Evolutionary conservation across 305 asterid species (phyloP), one percentile per base, ranked within the genome.

Genomic region (Galium porrigens): DNA sequence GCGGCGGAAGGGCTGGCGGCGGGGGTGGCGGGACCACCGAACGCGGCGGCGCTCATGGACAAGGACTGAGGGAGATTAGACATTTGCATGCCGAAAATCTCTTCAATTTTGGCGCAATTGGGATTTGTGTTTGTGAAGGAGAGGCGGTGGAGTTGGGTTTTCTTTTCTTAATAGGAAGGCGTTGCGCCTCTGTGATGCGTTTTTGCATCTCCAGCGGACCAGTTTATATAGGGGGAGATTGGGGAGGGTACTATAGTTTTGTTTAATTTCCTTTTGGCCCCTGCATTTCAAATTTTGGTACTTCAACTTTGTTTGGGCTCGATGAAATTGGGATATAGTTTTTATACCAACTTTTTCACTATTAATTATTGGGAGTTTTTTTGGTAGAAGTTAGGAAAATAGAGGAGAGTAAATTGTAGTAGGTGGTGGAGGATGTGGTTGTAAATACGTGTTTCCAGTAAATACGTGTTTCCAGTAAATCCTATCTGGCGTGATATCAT

Each of bases 31-130:
- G 67, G 58, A 12, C 73, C 80, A 27, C 71, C 81, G 55, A 66
- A 73, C 41, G 74, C 68, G 18, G 75, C 78, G 18, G 72, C 73
- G 68, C 55, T 67, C 57, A 76, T 69, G 14, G 80, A 72, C 34
- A 73, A 71, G 27, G 74, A 49, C 60, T 65, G 75, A 1, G 77
- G 73, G 46, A 76, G 55, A 30, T 72, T 76, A 7, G 77, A 68
- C 80, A 76, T 76, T 37, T 10, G 15, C 29, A 18, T 58, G 18
- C 15, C 18, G 58, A 57, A 37, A 57, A 12, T 48, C 29, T 32
- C 8, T 33, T 46, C 42, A 15, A 36, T 46, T 46, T 46, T 14
- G 20, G 52, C 52, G 52, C 52, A 46, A 46, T 46, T 46, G 52
- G 20, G 52, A 15, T 41, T 41, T 41, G 48, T 9, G 52, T 14